A percentile compares a stretch with the other conserved stretches of the same genome.
These are phyloP conservation scores for Hyphopichia wangnamkhiaoensis DNA, from an alignment of 1,139 yeast species.

Conservation along the genomic window DNA sequence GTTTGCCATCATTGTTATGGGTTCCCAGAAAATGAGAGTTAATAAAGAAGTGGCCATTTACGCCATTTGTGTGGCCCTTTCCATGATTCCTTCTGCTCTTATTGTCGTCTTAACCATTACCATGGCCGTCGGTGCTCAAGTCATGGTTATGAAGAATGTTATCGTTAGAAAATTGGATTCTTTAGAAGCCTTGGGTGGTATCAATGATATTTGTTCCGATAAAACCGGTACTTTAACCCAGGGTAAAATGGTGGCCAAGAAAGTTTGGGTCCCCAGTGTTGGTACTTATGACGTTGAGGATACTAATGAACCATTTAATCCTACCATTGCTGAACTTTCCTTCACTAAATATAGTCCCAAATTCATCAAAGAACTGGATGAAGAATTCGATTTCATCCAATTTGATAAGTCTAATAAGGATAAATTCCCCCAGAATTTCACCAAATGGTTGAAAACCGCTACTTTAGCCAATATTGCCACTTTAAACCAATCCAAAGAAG, in stretches of 20 bases:
- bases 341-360: conserved; percentile 25
- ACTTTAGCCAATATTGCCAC: conserved; percentile 39
- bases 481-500: conserved; percentile 24
- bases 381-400: conserved; percentile 28
- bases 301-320: conserved; percentile 43
- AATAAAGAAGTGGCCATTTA: conserved; percentile 45
- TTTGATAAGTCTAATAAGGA: conserved; percentile 8
- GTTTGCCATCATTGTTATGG: conserved; percentile 42
- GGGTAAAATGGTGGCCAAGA: conserved; percentile 49
- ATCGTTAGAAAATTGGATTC: conserved; percentile 48
- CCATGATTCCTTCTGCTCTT: conserved; percentile 58
- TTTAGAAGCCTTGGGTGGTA: conserved; percentile 53
- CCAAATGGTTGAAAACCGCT: conserved; percentile 29
- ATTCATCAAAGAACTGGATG: conserved; percentile 28
- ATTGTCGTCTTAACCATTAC: conserved; percentile 57
- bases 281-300: conserved; percentile 35
- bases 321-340: conserved; percentile 31
- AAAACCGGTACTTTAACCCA: conserved; percentile 57
- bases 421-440: conserved; percentile 11
- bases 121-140: conserved; percentile 50
- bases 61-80: conserved; percentile 47
- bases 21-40: conserved; percentile 32
- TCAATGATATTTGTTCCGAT: conserved; percentile 53
- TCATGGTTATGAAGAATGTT: conserved; percentile 46
- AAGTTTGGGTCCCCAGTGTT: conserved; percentile 37